phyloP scores from a whole-genome alignment of 2,329 filamentous ascomycete genomes.

The Cordyceps tenuipes region DNA sequence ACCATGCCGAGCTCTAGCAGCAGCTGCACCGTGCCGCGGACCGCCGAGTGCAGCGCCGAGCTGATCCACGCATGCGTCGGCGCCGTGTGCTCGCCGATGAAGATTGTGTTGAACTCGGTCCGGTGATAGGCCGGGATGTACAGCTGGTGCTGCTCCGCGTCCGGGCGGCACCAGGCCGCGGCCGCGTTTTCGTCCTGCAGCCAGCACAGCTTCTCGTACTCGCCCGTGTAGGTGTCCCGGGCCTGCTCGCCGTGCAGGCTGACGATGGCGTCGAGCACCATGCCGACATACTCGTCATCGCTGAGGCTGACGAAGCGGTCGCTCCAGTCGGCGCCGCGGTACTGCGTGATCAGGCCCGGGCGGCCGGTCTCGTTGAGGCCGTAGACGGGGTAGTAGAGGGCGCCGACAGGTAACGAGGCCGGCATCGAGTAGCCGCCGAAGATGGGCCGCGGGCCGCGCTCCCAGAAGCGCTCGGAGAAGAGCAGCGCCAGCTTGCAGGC shows the following conservation, averaged over 20 bases:
- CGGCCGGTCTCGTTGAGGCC: slow-evolving; percentile 25
- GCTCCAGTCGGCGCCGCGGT: slow-evolving; percentile 23
- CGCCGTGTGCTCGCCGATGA: slow-evolving; percentile 28
- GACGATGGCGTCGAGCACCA: slow-evolving; percentile 23
- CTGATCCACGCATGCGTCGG: slow-evolving; percentile 27
- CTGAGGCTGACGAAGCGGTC: slow-evolving; percentile 22
- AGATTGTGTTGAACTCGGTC: slow-evolving; percentile 26
- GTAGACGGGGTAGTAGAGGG: slow-evolving; percentile 28
- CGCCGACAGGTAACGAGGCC: slow-evolving; percentile 23
- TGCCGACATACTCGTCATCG: slow-evolving; percentile 18
- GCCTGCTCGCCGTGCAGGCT: slow-evolving; percentile 20
- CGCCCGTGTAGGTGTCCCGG: slow-evolving; percentile 23
- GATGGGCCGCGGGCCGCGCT: slow-evolving; percentile 22
- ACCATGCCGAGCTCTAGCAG: slow-evolving; percentile 19
- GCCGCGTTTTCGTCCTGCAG: slow-evolving; percentile 22
- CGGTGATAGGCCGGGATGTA: slow-evolving; percentile 26
- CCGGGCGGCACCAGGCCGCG: slow-evolving; percentile 22
- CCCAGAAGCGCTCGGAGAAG: slow-evolving; percentile 26
- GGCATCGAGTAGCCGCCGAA: slow-evolving; percentile 25
- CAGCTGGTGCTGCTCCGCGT: slow-evolving; percentile 24
- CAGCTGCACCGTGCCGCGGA: slow-evolving; percentile 23
- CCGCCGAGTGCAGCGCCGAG: slow-evolving; percentile 22
- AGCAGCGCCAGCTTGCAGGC: slow-evolving; percentile 26
- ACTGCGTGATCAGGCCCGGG: slow-evolving; percentile 26
- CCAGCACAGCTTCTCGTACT: slow-evolving; percentile 27